phyloP scores from a whole-genome alignment of 2,329 filamentous ascomycete genomes.

The Leptographium flavum region DNA sequence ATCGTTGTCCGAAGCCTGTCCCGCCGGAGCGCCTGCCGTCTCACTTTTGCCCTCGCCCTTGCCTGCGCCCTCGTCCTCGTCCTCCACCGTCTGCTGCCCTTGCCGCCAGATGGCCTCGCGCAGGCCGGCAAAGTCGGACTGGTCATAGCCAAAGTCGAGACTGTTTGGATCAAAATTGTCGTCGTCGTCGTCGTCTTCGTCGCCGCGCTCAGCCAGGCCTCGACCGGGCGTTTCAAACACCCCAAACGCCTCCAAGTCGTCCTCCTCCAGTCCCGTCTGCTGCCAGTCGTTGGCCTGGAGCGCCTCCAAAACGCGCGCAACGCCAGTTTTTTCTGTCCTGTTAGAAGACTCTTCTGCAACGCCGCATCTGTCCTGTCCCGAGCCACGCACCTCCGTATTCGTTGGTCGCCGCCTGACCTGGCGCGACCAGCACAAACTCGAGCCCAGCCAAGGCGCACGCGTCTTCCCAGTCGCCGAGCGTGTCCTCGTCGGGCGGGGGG shows the following conservation, averaged over 20 bases:
- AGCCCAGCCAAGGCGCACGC: slow-evolving; percentile 40
- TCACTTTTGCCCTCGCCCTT: neutral
- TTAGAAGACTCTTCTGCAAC: neutral
- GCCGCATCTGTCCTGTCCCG: neutral
- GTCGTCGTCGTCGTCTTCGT: slow-evolving; percentile 14
- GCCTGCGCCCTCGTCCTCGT: neutral
- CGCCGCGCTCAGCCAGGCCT: slow-evolving; percentile 16
- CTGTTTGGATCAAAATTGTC: slow-evolving; percentile 29
- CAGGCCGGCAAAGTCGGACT: slow-evolving; percentile 36
- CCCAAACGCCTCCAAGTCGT: slow-evolving; percentile 14
- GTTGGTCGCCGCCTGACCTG: slow-evolving; percentile 29
- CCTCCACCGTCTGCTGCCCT: slow-evolving; percentile 4
- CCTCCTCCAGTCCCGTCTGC: slow-evolving; percentile 8
- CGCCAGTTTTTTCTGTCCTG: slow-evolving; percentile 14
- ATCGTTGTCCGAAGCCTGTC: no score
- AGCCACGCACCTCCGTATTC: slow-evolving; percentile 41
- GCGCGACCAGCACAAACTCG: slow-evolving; percentile 43
- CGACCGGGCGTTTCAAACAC: slow-evolving; percentile 19
- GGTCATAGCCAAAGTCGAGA: slow-evolving; percentile 38
- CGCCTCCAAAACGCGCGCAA: slow-evolving; percentile 44
- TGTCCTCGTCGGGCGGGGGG: slow-evolving; percentile 13
- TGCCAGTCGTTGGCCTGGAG: slow-evolving; percentile 50
- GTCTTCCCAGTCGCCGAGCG: slow-evolving; percentile 47
- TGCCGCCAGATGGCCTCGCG: slow-evolving; percentile 35
- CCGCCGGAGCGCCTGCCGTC: no score